Base-by-base conservation (phyloP, 495 filamentous ascomycete genomes). In the Peziza echinospora region DNA sequence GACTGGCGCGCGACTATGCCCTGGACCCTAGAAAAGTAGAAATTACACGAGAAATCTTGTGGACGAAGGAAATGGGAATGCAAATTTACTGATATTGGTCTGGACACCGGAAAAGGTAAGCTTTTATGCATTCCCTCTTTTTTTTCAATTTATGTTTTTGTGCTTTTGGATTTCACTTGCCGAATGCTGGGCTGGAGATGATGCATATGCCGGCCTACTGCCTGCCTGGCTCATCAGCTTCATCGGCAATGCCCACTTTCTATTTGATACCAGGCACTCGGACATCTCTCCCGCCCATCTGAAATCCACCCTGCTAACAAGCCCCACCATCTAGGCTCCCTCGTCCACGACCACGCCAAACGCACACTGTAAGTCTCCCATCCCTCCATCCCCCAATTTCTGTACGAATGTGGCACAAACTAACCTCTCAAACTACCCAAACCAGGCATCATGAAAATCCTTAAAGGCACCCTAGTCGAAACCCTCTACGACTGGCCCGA, bases 71-170 rank as follows among this genome's bases (percentile, higher is more conserved):
- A 93, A 92, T 57, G 85, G 84, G 22, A 92, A 87, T 59, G 78
- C 80, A 60, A 93, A 93, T 59, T 59, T 94, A 50, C 70, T 93
- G 42, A 73, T 94, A 17, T 70, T 94, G 9, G 86, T 93, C n/a
- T 94, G 86, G 86, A 78, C 71, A 10, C 86, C 86, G 17, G 82
- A n/a, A 82, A 83, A 62, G 73, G 73, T 19, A 84, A n/a, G n/a
- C n/a, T n/a, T n/a, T n/a, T n/a, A n/a, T n/a, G n/a, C n/a, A n/a
- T n/a, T n/a, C n/a, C n/a, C n/a, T n/a, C n/a, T n/a, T n/a, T n/a
- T n/a, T n/a, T n/a, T n/a, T n/a, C n/a, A n/a, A n/a, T n/a, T n/a
- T n/a, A n/a, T n/a, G n/a, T n/a, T n/a, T n/a, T n/a, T n/a, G n/a
- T n/a, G n/a, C n/a, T n/a, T n/a, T n/a, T n/a, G n/a, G n/a, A n/a